A percentile compares a stretch with the other conserved stretches of the same genome.
These are phyloP conservation scores for Balansia obtecta DNA, from an alignment of 2,329 filamentous ascomycete genomes.

Conservation along the genomic window DNA sequence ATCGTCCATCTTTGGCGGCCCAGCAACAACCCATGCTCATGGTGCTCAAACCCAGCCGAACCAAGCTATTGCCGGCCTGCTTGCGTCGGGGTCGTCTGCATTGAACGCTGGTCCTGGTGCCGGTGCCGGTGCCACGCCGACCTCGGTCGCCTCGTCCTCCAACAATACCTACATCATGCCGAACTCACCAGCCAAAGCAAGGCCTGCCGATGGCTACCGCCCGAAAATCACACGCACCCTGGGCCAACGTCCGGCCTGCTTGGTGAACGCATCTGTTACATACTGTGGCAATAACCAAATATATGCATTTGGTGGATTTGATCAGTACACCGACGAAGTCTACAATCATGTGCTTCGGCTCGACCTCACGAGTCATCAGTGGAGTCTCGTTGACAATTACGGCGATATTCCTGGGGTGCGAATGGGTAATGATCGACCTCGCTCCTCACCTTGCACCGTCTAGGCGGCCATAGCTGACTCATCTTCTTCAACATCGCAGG, in stretches of 20 bases:
- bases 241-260: constrained; percentile 75
- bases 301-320: constrained; percentile 95
- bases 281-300: constrained; percentile 97
- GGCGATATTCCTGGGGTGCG: constrained; percentile 93
- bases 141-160: constrained; percentile 29
- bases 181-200: constrained; percentile 61
- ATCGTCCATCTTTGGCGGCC: constrained; percentile 35
- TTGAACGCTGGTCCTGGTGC: too few relatives aligned
- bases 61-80: constrained; percentile 13
- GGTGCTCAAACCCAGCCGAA: constrained; percentile 16
- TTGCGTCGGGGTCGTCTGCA: constrained; percentile 15
- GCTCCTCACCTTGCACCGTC: neutral
- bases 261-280: constrained; percentile 98
- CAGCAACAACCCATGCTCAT: constrained; percentile 17
- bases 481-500: constrained; percentile 37
- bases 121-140: constrained; percentile 10
- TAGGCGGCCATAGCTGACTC: constrained; percentile 2
- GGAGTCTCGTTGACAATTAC: constrained; percentile 96
- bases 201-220: constrained; percentile 61
- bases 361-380: constrained; percentile 78
- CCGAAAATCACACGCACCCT: constrained; percentile 71
- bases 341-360: constrained; percentile 94
- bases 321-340: constrained; percentile 97
- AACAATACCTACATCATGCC: constrained; percentile 87
- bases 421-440: constrained; percentile 52